Conservation (phyloP, 2,329 filamentous ascomycete species). For the Colletotrichum sojae region DNA sequence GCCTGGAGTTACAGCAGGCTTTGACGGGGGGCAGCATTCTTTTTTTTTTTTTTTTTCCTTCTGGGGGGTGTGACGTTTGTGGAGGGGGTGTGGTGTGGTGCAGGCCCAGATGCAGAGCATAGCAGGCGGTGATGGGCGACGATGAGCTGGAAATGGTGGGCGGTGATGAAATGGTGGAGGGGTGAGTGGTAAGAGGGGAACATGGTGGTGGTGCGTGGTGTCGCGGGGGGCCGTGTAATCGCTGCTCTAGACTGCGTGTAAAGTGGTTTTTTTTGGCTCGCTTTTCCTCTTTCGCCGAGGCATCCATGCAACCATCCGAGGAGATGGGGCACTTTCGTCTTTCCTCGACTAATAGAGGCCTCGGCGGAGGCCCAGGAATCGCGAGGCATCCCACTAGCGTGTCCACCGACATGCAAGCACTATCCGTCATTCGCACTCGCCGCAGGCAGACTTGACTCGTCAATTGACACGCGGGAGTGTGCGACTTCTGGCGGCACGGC, state of each 20-base stretch:
- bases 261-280: constrained; percentile 51
- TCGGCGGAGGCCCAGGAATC: constrained; percentile 22
- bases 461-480: constrained; percentile 24
- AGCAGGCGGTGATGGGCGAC: constrained; percentile 10
- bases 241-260: constrained; percentile 45
- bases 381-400: constrained; percentile 38
- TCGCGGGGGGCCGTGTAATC: constrained; percentile 46
- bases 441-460: constrained; percentile 39
- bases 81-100: constrained; percentile 21
- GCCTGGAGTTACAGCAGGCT: constrained; percentile 41
- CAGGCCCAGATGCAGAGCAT: constrained; percentile 21
- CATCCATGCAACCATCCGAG: constrained; percentile 45
- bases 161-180: too few relatives aligned
- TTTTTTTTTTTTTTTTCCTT: background rate
- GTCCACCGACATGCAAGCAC: constrained; percentile 38
- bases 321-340: constrained; percentile 32
- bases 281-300: constrained; percentile 39
- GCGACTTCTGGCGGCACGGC: constrained; percentile 23
- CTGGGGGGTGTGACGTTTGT: constrained; percentile 36
- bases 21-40: constrained; percentile 32
- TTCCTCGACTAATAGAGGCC: constrained; percentile 32
- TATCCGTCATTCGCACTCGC: constrained; percentile 22
- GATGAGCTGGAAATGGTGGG: too few relatives aligned
- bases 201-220: constrained; percentile 22
- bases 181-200: background rate